These are phyloP conservation scores for Acacia melanoxylon DNA, from an alignment of 306 rosid species.

Conservation along the genomic window DNA sequence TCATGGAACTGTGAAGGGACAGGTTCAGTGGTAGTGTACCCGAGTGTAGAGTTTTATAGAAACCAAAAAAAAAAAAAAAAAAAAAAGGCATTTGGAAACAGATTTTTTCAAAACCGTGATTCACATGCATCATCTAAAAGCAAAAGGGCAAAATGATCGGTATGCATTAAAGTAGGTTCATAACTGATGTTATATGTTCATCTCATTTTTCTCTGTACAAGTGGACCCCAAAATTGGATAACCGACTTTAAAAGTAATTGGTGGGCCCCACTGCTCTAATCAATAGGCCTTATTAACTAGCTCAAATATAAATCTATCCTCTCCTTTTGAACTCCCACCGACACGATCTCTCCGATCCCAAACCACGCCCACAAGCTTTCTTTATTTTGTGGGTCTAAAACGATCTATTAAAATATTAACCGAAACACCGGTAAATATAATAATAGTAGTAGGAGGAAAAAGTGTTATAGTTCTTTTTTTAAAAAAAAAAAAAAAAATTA, in stretches of 20 bases:
- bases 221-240: neutral
- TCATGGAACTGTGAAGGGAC: neutral
- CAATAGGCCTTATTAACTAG: neutral
- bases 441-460: neutral
- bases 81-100: neutral
- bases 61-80: neutral
- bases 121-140: slow-evolving; percentile 11
- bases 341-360: slow-evolving; percentile 36
- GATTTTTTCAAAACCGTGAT: neutral
- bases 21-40: neutral
- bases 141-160: neutral
- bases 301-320: neutral
- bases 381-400: slow-evolving; percentile 27
- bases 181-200: neutral
- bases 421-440: neutral
- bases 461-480: neutral
- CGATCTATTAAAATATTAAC: neutral
- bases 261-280: neutral
- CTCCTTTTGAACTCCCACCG: slow-evolving; percentile 42
- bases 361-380: slow-evolving; percentile 30
- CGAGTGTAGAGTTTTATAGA: neutral
- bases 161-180: neutral
- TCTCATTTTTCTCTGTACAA: neutral
- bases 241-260: neutral
- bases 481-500: neutral